Conservation (phyloP, 352 stramenopile genomes). For the Globisporangium spiculum region DNA sequence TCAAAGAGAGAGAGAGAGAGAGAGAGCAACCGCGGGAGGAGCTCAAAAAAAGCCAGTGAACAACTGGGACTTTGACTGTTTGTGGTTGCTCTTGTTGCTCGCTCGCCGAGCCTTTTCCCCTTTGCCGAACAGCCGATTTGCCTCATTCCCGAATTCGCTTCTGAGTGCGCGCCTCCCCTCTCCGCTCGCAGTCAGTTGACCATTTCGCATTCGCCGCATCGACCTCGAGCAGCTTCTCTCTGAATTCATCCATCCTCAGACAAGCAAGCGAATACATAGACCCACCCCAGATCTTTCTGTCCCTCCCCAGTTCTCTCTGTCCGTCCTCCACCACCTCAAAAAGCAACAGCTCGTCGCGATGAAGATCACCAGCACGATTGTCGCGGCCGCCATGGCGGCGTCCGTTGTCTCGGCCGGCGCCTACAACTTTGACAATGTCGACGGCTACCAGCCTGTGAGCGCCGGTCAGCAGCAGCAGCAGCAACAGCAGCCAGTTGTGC, state of each 20-base stretch:
- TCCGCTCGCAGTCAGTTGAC: constrained; percentile 6
- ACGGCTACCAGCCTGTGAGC: constrained; percentile 2
- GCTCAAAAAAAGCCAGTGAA: constrained; percentile 8
- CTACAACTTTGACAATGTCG: constrained; percentile 10
- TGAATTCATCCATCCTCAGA: constrained; percentile 6
- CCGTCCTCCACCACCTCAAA: constrained; percentile 3
- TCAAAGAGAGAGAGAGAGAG: background rate
- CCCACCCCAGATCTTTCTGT: background rate
- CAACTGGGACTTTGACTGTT: background rate
- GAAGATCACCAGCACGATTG: constrained; percentile 15
- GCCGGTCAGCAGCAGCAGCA: constrained; percentile 10
- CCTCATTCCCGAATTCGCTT: constrained; percentile 13
- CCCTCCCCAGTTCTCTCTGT: constrained; percentile 1
- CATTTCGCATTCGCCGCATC: constrained; percentile 16
- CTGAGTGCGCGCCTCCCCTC: constrained; percentile 4
- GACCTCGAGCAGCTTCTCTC: constrained; percentile 5
- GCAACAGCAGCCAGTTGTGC: constrained; percentile 2
- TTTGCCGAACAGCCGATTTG: background rate
- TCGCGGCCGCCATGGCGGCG: constrained; percentile 14
- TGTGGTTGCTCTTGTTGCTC: background rate
- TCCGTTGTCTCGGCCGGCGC: constrained; percentile 11
- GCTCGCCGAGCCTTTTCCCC: constrained; percentile 2
- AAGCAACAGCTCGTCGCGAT: background rate
- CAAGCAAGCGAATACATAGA: constrained; percentile 13
- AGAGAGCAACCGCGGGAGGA: background rate